These are phyloP conservation scores for Vachellia collinsii DNA, from an alignment of 306 rosid species.

Conservation along the genomic window DNA sequence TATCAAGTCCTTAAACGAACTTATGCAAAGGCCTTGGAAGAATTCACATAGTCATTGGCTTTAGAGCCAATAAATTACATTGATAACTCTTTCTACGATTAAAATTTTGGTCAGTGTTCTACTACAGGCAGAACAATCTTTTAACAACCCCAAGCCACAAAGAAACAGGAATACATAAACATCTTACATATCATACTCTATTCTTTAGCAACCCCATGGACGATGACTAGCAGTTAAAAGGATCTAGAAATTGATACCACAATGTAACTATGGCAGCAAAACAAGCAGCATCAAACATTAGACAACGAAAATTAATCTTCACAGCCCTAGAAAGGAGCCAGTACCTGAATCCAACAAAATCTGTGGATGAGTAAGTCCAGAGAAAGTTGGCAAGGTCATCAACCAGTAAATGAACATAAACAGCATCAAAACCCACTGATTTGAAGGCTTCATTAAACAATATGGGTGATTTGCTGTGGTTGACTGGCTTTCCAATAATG, in stretches of 20 bases:
- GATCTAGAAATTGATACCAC: constrained; percentile 19
- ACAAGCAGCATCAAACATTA: constrained; percentile 30
- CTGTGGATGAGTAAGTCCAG: constrained; percentile 72
- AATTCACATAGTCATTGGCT: background rate
- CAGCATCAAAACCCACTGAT: constrained; percentile 69
- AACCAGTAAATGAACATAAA: constrained; percentile 79
- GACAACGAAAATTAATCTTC: constrained; percentile 27
- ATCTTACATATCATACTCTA: constrained; percentile 1
- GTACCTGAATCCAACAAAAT: constrained; percentile 94
- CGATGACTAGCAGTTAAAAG: constrained; percentile 28
- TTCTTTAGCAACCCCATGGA: constrained; percentile 27
- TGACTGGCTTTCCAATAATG: constrained; percentile 86
- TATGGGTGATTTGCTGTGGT: constrained; percentile 89
- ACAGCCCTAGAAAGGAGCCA: background rate
- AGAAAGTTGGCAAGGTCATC: constrained; percentile 80
- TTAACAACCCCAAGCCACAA: constrained; percentile 19
- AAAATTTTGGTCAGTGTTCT: constrained; percentile 11
- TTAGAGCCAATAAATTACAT: background rate
- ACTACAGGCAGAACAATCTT: constrained; percentile 16
- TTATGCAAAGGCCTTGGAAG: constrained; percentile 16
- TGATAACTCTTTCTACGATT: constrained; percentile 23
- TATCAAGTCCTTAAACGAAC: constrained; percentile 20
- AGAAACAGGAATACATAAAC: constrained; percentile 15
- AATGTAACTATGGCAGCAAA: constrained; percentile 26
- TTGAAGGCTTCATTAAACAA: constrained; percentile 79